Base-by-base conservation (phyloP, 805 yeast species). In the Nakazawaea sp. region DNA sequence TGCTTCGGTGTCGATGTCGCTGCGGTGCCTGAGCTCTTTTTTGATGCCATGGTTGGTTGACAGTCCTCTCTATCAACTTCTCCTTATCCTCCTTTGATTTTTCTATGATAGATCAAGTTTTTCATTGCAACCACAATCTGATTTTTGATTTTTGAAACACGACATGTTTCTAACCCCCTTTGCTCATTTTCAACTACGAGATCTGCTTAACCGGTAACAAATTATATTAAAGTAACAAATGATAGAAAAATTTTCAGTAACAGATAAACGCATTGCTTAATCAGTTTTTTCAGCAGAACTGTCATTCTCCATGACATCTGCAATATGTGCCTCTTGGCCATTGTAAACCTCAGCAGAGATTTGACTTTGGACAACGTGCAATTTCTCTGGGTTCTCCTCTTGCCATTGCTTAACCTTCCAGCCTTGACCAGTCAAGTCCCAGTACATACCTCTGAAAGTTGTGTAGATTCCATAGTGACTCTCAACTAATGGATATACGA, bases 351-450 rank as follows among this genome's bases (percentile, higher is more conserved):
- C 61, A 27, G 70, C 68, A 42, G 68, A 61, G 20, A 81, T 66
- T 61, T 81, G 88, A 24, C 80, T 70, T 51, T 68, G 68, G n/a
- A 81, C 84, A 21, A 76, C 83, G 50, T 84, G 92, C 43, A 86
- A 55, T 43, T 78, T 66, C 46, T 84, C 90, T 2, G 92, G 92
- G 48, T 85, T 75, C 3, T 61, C 61, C 16, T 66, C 52, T 58
- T 86, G 95, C 92, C 95, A 87, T 46, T 70, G 80, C 45, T 71
- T 66, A 41, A 87, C 63, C 56, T 84, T 87, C 56, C 75, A 56
- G 2, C 79, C 59, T 56, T 85, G 92, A 15, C 95, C 95, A 18
- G 81, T 63, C 29, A 72, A 47, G 55, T 87, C 95, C 95, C 95
- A 87, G 58, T 81, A 86, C 23, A 87, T 71, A 36, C 95, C 95